Conservation (phyloP, 2,329 filamentous ascomycete genomes). For the Colletotrichum siamense region DNA sequence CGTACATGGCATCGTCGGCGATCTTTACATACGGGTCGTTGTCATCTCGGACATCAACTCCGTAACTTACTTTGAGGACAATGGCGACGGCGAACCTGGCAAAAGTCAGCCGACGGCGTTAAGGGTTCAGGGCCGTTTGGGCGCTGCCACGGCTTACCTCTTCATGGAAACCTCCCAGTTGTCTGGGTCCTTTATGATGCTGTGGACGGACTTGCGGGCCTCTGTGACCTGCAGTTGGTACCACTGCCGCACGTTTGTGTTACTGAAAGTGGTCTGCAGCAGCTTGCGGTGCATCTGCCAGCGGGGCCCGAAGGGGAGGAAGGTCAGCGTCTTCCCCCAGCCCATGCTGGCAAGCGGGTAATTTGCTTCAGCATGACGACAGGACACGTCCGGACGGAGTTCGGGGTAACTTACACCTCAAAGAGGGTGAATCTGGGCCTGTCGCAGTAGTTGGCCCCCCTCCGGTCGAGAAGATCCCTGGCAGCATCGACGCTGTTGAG, state of each 20-base stretch:
- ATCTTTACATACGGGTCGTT: conserved; percentile 32
- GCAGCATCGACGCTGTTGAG: conserved; percentile 49
- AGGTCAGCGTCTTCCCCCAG: conserved; percentile 52
- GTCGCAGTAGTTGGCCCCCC: conserved; percentile 49
- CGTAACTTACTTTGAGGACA: conserved; percentile 36
- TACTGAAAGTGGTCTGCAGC: conserved; percentile 48
- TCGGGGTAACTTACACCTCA: conserved; percentile 29
- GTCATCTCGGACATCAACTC: conserved; percentile 31
- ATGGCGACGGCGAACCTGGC: conserved; percentile 35
- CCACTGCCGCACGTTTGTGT: conserved; percentile 38
- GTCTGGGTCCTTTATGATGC: conserved; percentile 22
- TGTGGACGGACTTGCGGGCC: conserved; percentile 30
- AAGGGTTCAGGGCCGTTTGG: not conserved
- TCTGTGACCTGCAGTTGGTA: conserved; percentile 36
- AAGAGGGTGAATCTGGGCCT: conserved; percentile 50
- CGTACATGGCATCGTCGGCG: conserved; percentile 26
- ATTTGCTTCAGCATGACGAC: not conserved
- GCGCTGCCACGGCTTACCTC: not conserved
- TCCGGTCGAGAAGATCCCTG: conserved; percentile 48
- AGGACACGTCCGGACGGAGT: not conserved
- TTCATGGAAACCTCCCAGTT: conserved; percentile 25
- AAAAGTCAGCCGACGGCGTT: not conserved
- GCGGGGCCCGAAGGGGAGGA: conserved; percentile 44
- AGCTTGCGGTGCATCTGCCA: conserved; percentile 50
- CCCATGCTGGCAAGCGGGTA: conserved; percentile 37